A percentile compares a stretch with the other conserved stretches of the same genome.
Conservation (phyloP, 2,329 filamentous ascomycete species). For the Didymella arachidicola region DNA sequence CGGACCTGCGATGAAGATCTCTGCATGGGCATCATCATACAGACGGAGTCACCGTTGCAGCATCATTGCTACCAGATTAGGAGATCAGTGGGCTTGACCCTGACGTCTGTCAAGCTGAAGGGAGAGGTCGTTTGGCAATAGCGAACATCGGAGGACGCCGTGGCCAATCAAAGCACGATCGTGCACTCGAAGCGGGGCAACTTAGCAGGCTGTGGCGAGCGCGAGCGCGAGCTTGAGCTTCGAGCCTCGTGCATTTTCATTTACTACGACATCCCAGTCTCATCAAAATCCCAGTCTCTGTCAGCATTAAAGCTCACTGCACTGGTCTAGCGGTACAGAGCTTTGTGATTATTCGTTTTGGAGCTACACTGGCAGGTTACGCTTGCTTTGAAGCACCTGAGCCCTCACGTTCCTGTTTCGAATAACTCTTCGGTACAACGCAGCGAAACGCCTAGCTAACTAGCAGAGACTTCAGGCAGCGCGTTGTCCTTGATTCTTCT, state of each 20-base stretch:
- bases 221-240: background rate
- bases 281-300: background rate
- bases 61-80: slow-evolving; percentile 1
- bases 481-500: background rate
- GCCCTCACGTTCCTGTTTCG: background rate
- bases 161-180: slow-evolving; percentile 7
- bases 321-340: background rate
- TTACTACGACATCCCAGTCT: background rate
- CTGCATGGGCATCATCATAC: background rate
- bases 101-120: slow-evolving; percentile 5
- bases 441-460: background rate
- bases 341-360: background rate
- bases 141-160: background rate
- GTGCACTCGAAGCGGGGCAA: slow-evolving; percentile 4
- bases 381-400: background rate
- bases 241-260: background rate
- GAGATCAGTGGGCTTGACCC: background rate
- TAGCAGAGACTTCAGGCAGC: background rate
- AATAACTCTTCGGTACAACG: background rate
- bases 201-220: background rate
- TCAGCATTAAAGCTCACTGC: background rate
- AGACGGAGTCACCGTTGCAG: background rate
- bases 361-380: background rate
- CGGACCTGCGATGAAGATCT: slow-evolving; percentile 9
- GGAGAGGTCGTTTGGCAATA: background rate